Evolutionary conservation across 2,329 filamentous ascomycete genomes (phyloP).

Genomic region (Penicillium sp.): DNA sequence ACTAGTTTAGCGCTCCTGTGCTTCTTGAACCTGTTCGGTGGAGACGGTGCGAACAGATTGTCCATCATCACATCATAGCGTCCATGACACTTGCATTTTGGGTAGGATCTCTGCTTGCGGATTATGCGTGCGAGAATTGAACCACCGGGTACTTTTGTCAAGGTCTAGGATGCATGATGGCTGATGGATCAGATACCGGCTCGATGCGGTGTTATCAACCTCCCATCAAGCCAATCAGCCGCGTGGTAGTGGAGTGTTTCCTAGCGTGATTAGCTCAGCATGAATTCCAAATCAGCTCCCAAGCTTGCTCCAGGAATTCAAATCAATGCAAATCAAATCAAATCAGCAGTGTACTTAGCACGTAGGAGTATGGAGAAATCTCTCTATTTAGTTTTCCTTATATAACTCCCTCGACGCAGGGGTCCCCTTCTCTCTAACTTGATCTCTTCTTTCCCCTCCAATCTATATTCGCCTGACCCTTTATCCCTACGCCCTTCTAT

Average conservation of each 20-base stretch:
- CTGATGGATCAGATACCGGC: neutral
- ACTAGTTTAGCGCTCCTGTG: neutral
- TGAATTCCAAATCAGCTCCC: constrained; percentile 15
- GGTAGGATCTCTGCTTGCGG: neutral
- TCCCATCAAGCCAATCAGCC: neutral
- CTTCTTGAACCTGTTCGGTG: neutral
- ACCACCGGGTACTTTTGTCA: neutral
- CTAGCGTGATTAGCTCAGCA: constrained; percentile 14
- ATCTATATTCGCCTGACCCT: neutral
- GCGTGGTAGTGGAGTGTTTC: neutral
- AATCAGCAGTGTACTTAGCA: neutral
- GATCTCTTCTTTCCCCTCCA: neutral
- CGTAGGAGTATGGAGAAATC: neutral
- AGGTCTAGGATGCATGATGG: too few species aligned
- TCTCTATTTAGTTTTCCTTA: neutral
- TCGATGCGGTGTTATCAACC: neutral
- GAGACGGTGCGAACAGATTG: neutral
- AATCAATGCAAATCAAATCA: constrained; percentile 2
- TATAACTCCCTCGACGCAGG: neutral
- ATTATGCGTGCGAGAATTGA: neutral
- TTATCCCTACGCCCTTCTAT: neutral
- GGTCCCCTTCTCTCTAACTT: neutral
- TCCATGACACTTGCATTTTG: neutral
- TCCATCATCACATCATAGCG: neutral
- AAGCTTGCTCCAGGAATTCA: constrained; percentile 15